Evolutionary conservation across 495 filamentous ascomycete species (phyloP), one percentile per base, ranked within the genome.

Genomic region (Apodospora peruviana): DNA sequence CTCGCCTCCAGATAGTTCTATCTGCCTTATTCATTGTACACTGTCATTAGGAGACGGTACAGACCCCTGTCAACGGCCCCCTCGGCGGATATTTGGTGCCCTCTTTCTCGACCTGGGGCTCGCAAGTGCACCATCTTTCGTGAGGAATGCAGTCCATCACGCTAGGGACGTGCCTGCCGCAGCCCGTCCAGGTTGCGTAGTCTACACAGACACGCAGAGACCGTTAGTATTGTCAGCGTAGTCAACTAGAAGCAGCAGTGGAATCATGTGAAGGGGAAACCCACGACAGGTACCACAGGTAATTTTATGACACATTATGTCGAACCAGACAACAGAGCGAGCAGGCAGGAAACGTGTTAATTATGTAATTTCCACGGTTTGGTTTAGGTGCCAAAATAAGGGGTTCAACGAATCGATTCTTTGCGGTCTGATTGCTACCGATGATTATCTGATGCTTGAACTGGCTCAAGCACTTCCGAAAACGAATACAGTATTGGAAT

Each of bases 121-220:
- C 61, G 50, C 85, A 88, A 4, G 72, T 70, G 59, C 86, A 90
- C 66, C 85, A 75, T 22, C 86, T 67, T 11, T 69, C 58, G 24
- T 73, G 66, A 2, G 83, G 76, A 20, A 88, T 62, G 0, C 60
- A 43, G 59, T 86, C 84, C 71, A 90, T 79, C 10, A 88, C 85
- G 1, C 55, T 64, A 14, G 84, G 75, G 40, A 90, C 74, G 57
- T 90, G 86, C 22, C 34, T 62, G 36, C 86, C 86, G 68, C 87
- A 90, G 47, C 86, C 86, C 53, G 66, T 75, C 86, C 86, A 90
- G 41, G 83, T 79, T 47, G 68, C 62, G 52, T 87, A 84, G 45
- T 77, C 86, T 88, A 46, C n/a, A 4, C n/a, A n/a, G n/a, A n/a
- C n/a, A n/a, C n/a, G 1, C 8, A 37, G 11, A 14, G 5, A 4